Evolutionary conservation across 805 yeast genomes (phyloP).

Genomic region (Cyberlindnera veronae): DNA sequence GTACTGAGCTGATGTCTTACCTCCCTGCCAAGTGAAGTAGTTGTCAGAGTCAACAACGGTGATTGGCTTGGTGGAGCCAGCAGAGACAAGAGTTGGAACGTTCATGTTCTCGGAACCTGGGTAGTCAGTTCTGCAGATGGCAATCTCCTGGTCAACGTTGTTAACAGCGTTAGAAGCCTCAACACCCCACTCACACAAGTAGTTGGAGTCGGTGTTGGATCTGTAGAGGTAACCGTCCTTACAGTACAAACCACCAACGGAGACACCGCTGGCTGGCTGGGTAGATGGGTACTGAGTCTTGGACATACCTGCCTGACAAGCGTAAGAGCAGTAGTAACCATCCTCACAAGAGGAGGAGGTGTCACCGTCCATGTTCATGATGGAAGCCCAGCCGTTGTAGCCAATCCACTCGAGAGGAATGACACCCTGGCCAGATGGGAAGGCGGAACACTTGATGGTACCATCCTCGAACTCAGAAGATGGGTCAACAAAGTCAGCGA

Average conservation of each 20-base stretch:
- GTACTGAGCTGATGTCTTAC: slow-evolving; percentile 89
- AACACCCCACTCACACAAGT: slow-evolving; percentile 87
- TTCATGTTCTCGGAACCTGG: slow-evolving; percentile 99
- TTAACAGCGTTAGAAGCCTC: slow-evolving; percentile 67
- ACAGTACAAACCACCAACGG: slow-evolving; percentile 92
- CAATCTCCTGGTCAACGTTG: slow-evolving; percentile 62
- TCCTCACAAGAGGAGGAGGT: slow-evolving; percentile 75
- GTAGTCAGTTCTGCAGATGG: slow-evolving; percentile 97
- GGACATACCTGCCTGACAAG: slow-evolving; percentile 98
- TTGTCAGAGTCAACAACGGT: slow-evolving; percentile 75
- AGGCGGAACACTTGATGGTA: slow-evolving; percentile 58
- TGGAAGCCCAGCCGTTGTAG: slow-evolving; percentile 49
- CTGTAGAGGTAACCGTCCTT: slow-evolving; percentile 80
- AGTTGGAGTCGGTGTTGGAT: slow-evolving; percentile 60
- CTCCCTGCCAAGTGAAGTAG: slow-evolving; percentile 82
- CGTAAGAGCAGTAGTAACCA: slow-evolving; percentile 94
- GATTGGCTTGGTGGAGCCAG: slow-evolving; percentile 62
- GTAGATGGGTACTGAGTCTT: slow-evolving; percentile 94
- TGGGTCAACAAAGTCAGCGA: slow-evolving; percentile 46
- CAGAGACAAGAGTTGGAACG: slow-evolving; percentile 78
- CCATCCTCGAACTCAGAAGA: slow-evolving; percentile 63
- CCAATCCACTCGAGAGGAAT: slow-evolving; percentile 61
- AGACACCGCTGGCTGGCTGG: slow-evolving; percentile 87
- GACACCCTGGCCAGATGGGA: slow-evolving; percentile 85
- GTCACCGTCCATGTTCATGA: slow-evolving; percentile 52